A percentile compares a stretch with the other conserved stretches of the same genome.
These are phyloP conservation scores for Juglanconis juglandina DNA, from an alignment of 2,329 filamentous ascomycete genomes.

Conservation along the genomic window DNA sequence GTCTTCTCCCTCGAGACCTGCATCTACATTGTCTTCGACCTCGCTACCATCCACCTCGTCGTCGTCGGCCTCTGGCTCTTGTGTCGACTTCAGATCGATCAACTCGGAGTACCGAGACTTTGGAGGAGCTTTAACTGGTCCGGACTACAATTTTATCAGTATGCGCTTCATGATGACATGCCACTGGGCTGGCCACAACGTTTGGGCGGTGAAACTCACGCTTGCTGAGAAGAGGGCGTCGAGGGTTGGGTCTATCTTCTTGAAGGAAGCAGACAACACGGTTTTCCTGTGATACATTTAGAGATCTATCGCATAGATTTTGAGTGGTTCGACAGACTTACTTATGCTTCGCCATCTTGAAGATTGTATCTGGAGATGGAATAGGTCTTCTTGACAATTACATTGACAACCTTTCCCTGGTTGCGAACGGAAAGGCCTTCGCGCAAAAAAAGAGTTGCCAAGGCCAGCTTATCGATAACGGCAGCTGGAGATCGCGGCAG, in stretches of 20 bases:
- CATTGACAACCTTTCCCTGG: neutral
- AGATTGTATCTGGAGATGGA: neutral
- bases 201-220: conserved; percentile 47
- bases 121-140: conserved; percentile 46
- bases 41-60: conserved; percentile 19
- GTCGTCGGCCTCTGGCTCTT: conserved; percentile 21
- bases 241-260: conserved; percentile 65
- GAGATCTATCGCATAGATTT: neutral
- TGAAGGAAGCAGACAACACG: conserved; percentile 42
- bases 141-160: conserved; percentile 36
- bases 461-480: neutral
- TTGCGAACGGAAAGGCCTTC: neutral
- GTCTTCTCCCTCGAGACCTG: conserved; percentile 27
- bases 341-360: conserved; percentile 16
- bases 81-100: conserved; percentile 28
- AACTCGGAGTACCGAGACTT: conserved; percentile 43
- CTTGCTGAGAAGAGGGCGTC: conserved; percentile 69
- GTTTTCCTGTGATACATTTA: conserved; percentile 31
- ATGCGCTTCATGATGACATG: neutral
- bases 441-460: neutral
- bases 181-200: neutral
- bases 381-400: neutral
- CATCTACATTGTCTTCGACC: conserved; percentile 26
- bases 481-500: neutral
- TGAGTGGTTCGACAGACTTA: neutral